Conservation (phyloP, 805 yeast genomes). For the Ogataea pignaliae region DNA sequence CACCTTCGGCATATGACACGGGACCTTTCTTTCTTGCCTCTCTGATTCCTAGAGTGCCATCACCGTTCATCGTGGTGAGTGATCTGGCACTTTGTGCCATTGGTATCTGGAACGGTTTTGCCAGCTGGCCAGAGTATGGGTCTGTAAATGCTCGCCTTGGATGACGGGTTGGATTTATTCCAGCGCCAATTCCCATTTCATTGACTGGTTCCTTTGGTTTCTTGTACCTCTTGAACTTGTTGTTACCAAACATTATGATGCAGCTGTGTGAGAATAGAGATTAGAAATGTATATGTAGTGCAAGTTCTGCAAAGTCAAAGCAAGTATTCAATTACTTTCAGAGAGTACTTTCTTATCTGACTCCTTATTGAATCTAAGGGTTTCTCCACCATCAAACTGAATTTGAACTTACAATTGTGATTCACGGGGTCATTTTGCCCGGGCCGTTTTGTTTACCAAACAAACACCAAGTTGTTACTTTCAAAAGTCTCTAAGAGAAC, state of each 20-base stretch:
- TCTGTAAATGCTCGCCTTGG: slow-evolving; percentile 52
- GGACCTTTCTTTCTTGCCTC: slow-evolving; percentile 32
- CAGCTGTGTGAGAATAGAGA: no score
- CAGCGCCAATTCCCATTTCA: slow-evolving; percentile 66
- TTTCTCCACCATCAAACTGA: no score
- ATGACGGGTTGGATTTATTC: slow-evolving; percentile 51
- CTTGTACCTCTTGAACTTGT: slow-evolving; percentile 1
- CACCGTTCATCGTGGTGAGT: slow-evolving; percentile 9
- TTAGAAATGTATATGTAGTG: no score
- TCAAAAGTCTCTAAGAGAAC: no score
- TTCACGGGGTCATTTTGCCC: no score
- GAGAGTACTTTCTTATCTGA: no score
- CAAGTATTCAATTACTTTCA: no score
- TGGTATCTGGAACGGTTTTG: slow-evolving; percentile 69
- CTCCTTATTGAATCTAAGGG: no score
- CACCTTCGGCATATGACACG: slow-evolving; percentile 35
- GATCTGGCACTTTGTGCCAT: slow-evolving; percentile 25
- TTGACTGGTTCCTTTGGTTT: slow-evolving; percentile 19
- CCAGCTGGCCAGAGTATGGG: slow-evolving; percentile 42
- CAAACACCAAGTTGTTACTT: no score
- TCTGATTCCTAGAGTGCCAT: slow-evolving; percentile 17
- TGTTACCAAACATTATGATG: background rate
- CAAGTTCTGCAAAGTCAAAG: no score
- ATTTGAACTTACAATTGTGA: no score
- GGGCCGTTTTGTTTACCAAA: no score